phyloP scores from a whole-genome alignment of 495 filamentous ascomycete species.

The Penicillium fimorum region DNA sequence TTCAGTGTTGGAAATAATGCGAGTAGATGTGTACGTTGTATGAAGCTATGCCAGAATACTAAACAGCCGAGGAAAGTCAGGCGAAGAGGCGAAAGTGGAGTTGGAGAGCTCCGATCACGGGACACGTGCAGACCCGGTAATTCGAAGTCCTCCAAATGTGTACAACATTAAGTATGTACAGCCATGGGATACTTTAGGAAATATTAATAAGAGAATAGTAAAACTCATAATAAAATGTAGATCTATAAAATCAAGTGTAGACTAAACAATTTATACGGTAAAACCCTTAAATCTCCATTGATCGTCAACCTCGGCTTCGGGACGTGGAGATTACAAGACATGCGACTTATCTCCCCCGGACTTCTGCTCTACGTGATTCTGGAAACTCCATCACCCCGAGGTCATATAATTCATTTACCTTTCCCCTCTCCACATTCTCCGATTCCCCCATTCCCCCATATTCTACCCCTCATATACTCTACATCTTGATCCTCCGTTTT shows the following conservation, averaged over 20 bases:
- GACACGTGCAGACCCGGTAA: conserved; percentile 13
- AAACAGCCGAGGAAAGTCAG: conserved; percentile 7
- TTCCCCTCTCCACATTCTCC: conserved; percentile 27
- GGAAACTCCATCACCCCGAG: conserved; percentile 27
- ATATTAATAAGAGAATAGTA: neutral
- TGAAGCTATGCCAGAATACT: neutral
- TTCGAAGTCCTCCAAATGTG: neutral
- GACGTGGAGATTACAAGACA: conserved; percentile 29
- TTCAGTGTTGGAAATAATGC: neutral
- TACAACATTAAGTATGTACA: neutral
- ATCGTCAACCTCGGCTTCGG: conserved; percentile 45
- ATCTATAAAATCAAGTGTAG: neutral
- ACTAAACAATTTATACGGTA: neutral
- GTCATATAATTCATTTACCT: conserved; percentile 19
- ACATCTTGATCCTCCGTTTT: conserved; percentile 9
- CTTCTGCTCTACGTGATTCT: conserved; percentile 32
- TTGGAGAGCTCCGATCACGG: conserved; percentile 24
- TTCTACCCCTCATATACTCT: neutral
- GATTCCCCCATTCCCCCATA: conserved; percentile 10
- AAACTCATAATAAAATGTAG: neutral
- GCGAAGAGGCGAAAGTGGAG: conserved; percentile 11
- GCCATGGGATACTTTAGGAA: neutral
- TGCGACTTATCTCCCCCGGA: conserved; percentile 42
- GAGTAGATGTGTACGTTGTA: neutral
- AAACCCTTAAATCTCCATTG: neutral